These are phyloP conservation scores for Paracoccidioides brasiliensis DNA, from an alignment of 2,329 filamentous ascomycete species.

Conservation along the genomic window DNA sequence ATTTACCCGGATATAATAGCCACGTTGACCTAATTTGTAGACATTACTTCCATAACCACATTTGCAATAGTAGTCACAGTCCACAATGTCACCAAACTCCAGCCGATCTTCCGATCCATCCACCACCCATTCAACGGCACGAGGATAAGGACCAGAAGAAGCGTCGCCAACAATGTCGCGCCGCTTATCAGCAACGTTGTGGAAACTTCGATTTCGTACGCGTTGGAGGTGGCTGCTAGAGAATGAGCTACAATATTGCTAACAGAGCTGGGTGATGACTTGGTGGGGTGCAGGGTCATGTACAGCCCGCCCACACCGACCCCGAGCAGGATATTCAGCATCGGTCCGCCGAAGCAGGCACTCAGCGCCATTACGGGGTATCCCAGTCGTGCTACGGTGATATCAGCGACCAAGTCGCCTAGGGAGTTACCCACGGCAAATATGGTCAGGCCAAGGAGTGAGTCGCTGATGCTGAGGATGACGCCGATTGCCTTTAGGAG, in stretches of 20 bases:
- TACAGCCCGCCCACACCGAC: constrained; percentile 85
- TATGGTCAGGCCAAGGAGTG: constrained; percentile 84
- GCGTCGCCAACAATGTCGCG: constrained; percentile 66
- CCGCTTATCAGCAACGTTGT: constrained; percentile 76
- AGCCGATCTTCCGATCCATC: constrained; percentile 71
- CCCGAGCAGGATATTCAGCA: constrained; percentile 92
- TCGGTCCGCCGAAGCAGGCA: constrained; percentile 94
- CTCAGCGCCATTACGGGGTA: constrained; percentile 93
- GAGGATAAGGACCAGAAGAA: constrained; percentile 62
- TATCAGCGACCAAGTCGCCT: constrained; percentile 85
- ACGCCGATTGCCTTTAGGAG: constrained; percentile 88
- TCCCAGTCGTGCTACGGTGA: constrained; percentile 83
- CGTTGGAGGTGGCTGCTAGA: constrained; percentile 24
- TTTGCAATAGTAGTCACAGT: constrained; percentile 65
- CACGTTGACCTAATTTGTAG: not conserved
- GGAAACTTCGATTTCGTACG: constrained; percentile 73
- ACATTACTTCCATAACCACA: constrained; percentile 57
- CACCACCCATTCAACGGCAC: constrained; percentile 81
- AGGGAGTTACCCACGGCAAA: constrained; percentile 95
- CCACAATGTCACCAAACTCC: constrained; percentile 70
- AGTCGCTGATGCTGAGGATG: constrained; percentile 84
- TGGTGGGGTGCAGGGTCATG: constrained; percentile 70
- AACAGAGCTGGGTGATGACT: constrained; percentile 48
- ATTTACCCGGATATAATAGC: not conserved
- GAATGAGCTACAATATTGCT: constrained; percentile 5